These are phyloP conservation scores for Isatis lusitanica DNA, from an alignment of 441 rosid genomes.

Conservation along the genomic window DNA sequence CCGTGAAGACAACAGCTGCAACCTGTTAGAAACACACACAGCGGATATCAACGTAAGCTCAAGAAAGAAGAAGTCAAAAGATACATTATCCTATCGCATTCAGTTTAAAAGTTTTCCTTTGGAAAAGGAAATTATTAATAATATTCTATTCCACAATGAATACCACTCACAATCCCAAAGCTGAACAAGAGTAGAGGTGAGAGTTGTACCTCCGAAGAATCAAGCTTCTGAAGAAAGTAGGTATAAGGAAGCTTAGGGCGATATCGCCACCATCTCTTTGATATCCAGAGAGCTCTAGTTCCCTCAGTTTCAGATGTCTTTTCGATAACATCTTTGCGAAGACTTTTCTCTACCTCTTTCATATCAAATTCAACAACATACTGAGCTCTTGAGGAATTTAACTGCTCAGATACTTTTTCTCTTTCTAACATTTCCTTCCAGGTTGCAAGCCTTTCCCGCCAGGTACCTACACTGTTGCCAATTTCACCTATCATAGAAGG, in stretches of 20 bases:
- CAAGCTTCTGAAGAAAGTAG: slow-evolving; percentile 91
- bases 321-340: slow-evolving; percentile 73
- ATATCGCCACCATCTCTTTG: slow-evolving; percentile 98
- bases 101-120: neutral
- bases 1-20: slow-evolving; percentile 93
- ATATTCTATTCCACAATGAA: neutral
- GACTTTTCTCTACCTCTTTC: slow-evolving; percentile 97
- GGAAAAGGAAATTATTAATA: neutral
- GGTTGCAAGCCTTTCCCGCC: slow-evolving; percentile 75
- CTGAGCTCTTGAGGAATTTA: slow-evolving; percentile 63
- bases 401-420: slow-evolving; percentile 67
- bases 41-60: slow-evolving; percentile 1
- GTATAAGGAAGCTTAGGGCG: slow-evolving; percentile 94
- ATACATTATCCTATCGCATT: neutral
- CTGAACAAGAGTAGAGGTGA: slow-evolving; percentile 1
- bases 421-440: slow-evolving; percentile 77
- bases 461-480: slow-evolving; percentile 49
- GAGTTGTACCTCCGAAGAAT: slow-evolving; percentile 74
- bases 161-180: slow-evolving; percentile 1
- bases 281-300: slow-evolving; percentile 88
- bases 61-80: neutral
- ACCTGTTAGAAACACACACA: slow-evolving; percentile 52
- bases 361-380: slow-evolving; percentile 93
- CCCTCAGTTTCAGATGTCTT: slow-evolving; percentile 62
- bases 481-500: slow-evolving; percentile 48